phyloP scores from a whole-genome alignment of 208 protist genomes.

The Acanthamoeba healyi region DNA sequence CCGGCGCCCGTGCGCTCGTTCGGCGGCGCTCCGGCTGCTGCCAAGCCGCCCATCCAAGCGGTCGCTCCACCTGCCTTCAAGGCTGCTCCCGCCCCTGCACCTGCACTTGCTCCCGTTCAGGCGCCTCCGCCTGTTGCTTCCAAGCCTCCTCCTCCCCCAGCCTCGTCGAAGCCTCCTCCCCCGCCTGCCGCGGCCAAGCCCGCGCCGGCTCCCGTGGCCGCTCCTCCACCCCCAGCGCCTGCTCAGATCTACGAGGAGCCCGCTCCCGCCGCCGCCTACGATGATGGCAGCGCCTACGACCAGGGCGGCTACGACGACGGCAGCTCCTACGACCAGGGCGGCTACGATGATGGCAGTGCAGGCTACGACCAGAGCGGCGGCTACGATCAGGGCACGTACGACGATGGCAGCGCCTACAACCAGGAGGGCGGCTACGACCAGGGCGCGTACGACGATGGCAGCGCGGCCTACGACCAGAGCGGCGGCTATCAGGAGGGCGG shows the following conservation, averaged over 20 bases:
- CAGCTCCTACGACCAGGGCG: background rate
- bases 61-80: background rate
- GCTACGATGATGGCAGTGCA: too few relatives aligned
- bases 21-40: background rate
- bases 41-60: background rate
- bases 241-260: background rate
- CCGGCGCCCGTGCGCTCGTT: slow-evolving; percentile 1
- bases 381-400: background rate
- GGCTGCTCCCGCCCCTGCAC: slow-evolving; percentile 24
- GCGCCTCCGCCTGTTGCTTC: background rate
- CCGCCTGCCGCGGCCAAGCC: background rate
- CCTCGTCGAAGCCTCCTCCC: background rate
- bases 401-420: background rate
- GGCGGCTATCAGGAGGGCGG: slow-evolving; percentile 19
- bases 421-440: background rate
- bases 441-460: background rate
- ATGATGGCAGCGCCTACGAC: background rate
- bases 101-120: background rate
- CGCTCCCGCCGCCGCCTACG: background rate
- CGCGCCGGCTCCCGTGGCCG: background rate
- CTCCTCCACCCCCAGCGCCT: slow-evolving; percentile 71
- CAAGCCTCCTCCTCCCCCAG: slow-evolving; percentile 3
- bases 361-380: background rate
- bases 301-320: background rate
- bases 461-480: background rate